Evolutionary conservation across 2,329 filamentous ascomycete genomes (phyloP).

Genomic region (Alternaria sp.): DNA sequence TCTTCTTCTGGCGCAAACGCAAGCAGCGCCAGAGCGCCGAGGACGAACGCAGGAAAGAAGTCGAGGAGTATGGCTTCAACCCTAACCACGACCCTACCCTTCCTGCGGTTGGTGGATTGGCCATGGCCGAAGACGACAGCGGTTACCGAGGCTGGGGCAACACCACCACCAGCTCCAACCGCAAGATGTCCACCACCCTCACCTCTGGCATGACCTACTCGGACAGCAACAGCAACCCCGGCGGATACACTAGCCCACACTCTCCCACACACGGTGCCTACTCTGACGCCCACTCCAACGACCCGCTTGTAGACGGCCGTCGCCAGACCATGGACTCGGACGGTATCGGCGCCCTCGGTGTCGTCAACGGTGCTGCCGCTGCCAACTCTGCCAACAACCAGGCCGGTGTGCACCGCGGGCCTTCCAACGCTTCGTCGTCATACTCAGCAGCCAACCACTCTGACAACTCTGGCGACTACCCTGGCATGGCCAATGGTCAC

Average conservation of each 20-base stretch:
- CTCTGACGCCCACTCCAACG: conserved; percentile 74
- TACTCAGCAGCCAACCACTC: conserved; percentile 86
- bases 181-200: conserved; percentile 88
- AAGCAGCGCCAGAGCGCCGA: conserved; percentile 85
- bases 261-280: conserved; percentile 70
- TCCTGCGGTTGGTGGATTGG: conserved; percentile 61
- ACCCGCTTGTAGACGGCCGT: conserved; percentile 63
- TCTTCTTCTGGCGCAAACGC: conserved; percentile 88
- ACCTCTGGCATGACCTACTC: conserved; percentile 78
- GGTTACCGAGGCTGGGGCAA: conserved; percentile 97
- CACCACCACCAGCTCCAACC: conserved; percentile 70
- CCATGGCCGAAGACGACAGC: conserved; percentile 74
- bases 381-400: conserved; percentile 69
- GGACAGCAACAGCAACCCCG: conserved; percentile 67
- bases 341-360: conserved; percentile 80
- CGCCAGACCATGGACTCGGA: conserved; percentile 71
- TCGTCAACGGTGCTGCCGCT: conserved; percentile 40
- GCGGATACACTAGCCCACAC: conserved; percentile 58
- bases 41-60: conserved; percentile 90
- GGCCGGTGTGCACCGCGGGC: conserved; percentile 79
- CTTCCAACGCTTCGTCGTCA: conserved; percentile 94
- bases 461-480: conserved; percentile 64
- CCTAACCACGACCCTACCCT: conserved; percentile 94
- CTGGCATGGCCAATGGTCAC: conserved; percentile 54
- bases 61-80: conserved; percentile 97